phyloP scores from a whole-genome alignment of 495 filamentous ascomycete genomes.

The Hypoxylon trugodes region DNA sequence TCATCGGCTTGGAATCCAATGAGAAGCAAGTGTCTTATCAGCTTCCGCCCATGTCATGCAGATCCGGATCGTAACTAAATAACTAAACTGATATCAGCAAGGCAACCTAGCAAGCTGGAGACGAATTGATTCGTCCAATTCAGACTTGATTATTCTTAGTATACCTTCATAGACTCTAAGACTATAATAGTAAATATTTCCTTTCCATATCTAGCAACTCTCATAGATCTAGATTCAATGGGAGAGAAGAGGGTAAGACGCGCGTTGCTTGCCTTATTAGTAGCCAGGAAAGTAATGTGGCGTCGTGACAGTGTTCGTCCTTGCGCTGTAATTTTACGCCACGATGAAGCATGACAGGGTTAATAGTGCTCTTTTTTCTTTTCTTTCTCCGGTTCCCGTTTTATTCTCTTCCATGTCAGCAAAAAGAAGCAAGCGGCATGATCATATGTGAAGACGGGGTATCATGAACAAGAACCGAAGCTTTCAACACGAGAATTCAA shows the following conservation, averaged over 20 bases:
- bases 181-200: background rate
- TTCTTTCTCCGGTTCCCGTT: too few species aligned
- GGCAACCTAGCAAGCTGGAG: background rate
- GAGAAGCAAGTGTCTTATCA: conserved; percentile 31
- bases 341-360: too few species aligned
- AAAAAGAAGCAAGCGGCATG: too few species aligned
- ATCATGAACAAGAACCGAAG: too few species aligned
- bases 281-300: conserved; percentile 1
- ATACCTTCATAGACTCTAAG: background rate
- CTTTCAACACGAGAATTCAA: too few species aligned
- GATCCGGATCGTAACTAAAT: conserved; percentile 1
- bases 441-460: too few species aligned
- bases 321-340: too few species aligned
- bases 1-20: conserved; percentile 31
- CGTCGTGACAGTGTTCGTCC: background rate
- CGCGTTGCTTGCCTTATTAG: too few species aligned
- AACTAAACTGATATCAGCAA: background rate
- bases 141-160: background rate
- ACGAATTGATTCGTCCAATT: background rate
- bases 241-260: too few species aligned
- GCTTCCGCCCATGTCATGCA: conserved; percentile 6
- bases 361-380: too few species aligned
- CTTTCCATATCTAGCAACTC: background rate
- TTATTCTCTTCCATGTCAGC: too few species aligned
- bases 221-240: too few species aligned